Evolutionary conservation across 2,329 filamentous ascomycete species (phyloP).

Genomic region (Colletotrichum viniferum): DNA sequence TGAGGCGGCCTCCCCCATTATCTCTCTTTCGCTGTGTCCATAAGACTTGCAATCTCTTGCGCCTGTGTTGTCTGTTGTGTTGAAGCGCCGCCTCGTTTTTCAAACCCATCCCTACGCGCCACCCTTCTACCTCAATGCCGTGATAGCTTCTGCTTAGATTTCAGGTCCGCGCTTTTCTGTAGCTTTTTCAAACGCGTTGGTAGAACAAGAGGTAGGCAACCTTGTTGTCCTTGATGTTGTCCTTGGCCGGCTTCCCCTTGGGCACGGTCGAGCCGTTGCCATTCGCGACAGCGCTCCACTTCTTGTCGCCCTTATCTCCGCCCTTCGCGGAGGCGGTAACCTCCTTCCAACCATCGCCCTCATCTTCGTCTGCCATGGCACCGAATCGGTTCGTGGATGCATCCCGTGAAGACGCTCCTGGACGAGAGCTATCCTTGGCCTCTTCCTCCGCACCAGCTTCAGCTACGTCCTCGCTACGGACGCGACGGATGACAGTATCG

Average conservation of each 20-base stretch:
- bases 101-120: not conserved
- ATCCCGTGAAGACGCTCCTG: conserved; percentile 41
- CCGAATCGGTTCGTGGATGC: conserved; percentile 76
- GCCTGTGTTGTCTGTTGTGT: not conserved
- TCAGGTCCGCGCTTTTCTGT: not conserved
- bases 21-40: not conserved
- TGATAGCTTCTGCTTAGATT: not conserved
- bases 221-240: conserved; percentile 86
- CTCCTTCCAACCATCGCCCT: conserved; percentile 82
- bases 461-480: conserved; percentile 87
- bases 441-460: conserved; percentile 84
- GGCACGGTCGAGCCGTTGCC: conserved; percentile 47
- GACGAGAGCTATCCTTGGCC: conserved; percentile 71
- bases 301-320: conserved; percentile 61
- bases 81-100: not conserved
- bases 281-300: conserved; percentile 75
- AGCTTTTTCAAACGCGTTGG: conserved; percentile 66
- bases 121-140: not conserved
- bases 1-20: not conserved
- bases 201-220: conserved; percentile 98
- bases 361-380: conserved; percentile 68
- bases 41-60: not conserved
- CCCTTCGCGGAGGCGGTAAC: conserved; percentile 56
- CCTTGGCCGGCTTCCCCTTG: conserved; percentile 59
- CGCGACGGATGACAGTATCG: conserved; percentile 86